A percentile compares a stretch with the other conserved stretches of the same genome.
These are phyloP conservation scores for Neonectria neomacrospora DNA, from an alignment of 2,329 filamentous ascomycete species.

Conservation along the genomic window DNA sequence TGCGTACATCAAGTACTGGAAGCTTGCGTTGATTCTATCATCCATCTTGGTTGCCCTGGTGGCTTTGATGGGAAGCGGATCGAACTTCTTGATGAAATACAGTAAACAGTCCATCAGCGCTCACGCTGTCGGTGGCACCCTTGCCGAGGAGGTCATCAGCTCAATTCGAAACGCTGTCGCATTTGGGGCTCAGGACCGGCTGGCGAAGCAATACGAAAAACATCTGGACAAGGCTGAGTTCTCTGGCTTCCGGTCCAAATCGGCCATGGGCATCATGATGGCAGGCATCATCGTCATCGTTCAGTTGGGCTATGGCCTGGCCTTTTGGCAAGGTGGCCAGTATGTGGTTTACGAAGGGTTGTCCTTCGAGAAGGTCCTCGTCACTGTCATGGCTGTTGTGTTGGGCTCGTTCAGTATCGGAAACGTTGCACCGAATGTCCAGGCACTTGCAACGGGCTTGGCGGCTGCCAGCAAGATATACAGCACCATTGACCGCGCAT, in stretches of 20 bases:
- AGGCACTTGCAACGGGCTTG: slow-evolving; percentile 81
- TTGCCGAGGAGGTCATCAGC: slow-evolving; percentile 87
- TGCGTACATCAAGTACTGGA: slow-evolving; percentile 85
- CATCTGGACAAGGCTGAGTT: slow-evolving; percentile 75
- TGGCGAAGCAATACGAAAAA: slow-evolving; percentile 78
- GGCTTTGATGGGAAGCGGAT: slow-evolving; percentile 73
- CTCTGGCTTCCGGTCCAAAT: slow-evolving; percentile 76
- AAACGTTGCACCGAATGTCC: slow-evolving; percentile 79
- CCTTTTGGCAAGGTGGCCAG: slow-evolving; percentile 81
- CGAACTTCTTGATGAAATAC: slow-evolving; percentile 75
- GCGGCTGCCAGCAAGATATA: slow-evolving; percentile 86
- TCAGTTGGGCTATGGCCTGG: slow-evolving; percentile 80
- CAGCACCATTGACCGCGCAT: slow-evolving; percentile 81
- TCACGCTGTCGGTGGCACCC: slow-evolving; percentile 80
- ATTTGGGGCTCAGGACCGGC: slow-evolving; percentile 86
- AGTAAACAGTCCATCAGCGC: slow-evolving; percentile 77
- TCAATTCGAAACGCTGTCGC: slow-evolving; percentile 86
- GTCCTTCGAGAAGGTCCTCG: slow-evolving; percentile 74
- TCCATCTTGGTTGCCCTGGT: slow-evolving; percentile 79
- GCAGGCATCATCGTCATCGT: slow-evolving; percentile 79
- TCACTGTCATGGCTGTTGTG: slow-evolving; percentile 82
- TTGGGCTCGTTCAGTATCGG: slow-evolving; percentile 85
- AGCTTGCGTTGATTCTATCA: slow-evolving; percentile 81
- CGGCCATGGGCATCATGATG: slow-evolving; percentile 75
- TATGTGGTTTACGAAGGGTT: slow-evolving; percentile 73